Base-by-base conservation (phyloP, 129 eudicot species). In the Helichrysum umbraculigerum region DNA sequence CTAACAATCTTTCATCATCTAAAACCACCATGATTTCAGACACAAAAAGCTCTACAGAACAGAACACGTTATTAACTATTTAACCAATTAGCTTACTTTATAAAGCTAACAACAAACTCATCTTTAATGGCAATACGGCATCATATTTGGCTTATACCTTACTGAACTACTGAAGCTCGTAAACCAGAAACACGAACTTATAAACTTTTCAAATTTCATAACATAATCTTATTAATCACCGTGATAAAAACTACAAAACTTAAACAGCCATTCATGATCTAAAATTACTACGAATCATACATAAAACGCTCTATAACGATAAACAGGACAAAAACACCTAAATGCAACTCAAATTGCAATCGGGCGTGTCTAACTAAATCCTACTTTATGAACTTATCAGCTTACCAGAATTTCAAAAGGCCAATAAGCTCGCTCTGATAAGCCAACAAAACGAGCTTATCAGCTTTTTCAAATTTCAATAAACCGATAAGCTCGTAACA, bases 231-330 rank as follows among this genome's bases (percentile, higher is more conserved):
- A 41, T 47, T 47, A 47, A 11, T 47, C 17, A 17, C n/a, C 3
- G 1, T 47, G 3, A 4, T 58, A 19, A 2, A 19, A 25, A 21
- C 2, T 25, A 60, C 11, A 16, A 41, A 11, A 61, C 10, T 4
- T 61, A 11, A 61, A 61, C 32, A 10, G 9, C 5, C 16, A 11
- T 21, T 28, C 14, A 0, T 25, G 28, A 61, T 28, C 9, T 47
- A 66, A 34, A 41, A 9, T 14, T 41, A 41, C 47, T 41, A 37
- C 33, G n/a, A 69, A 12, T 69, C 74, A 35, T 79, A 51, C 58
- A 22, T 6, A 44, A 12, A 74, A 41, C 2, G 3, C 47, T 41
- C 47, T 41, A 41, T 8, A 41, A 41, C 4, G 10, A 41, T 41
- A 41, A 41, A 41, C 47, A 41, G 2, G 14, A 9, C 47, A 39